Evolutionary conservation across 1,284 basidiomycete genomes (phyloP).

Genomic region (Earliella scabrosa): DNA sequence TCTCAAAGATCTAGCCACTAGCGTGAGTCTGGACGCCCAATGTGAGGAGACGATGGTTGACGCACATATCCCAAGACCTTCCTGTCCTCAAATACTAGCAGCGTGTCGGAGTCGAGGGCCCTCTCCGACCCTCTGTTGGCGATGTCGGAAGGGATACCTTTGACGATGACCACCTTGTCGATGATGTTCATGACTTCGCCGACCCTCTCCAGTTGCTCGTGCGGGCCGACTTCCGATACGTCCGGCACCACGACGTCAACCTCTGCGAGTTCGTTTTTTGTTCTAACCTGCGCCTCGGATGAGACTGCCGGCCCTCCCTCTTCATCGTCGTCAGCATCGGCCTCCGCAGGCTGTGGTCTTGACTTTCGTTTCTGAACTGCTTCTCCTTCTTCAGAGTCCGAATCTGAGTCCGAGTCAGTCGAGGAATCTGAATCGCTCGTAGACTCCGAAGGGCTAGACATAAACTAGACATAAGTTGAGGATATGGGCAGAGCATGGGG

Average conservation of each 20-base stretch:
- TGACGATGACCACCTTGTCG: slow-evolving; percentile 71
- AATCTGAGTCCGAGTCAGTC: background rate
- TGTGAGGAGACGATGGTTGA: slow-evolving; percentile 16
- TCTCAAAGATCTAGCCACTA: slow-evolving; percentile 75
- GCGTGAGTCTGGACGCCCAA: background rate
- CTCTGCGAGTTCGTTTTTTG: slow-evolving; percentile 68
- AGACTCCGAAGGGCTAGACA: slow-evolving; percentile 26
- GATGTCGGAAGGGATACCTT: slow-evolving; percentile 53
- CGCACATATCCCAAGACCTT: slow-evolving; percentile 84
- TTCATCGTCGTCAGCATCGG: slow-evolving; percentile 52
- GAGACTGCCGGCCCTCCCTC: slow-evolving; percentile 45
- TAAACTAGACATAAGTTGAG: background rate
- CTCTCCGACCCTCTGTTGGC: slow-evolving; percentile 52
- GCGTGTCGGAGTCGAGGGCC: slow-evolving; percentile 83
- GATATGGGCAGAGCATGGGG: slow-evolving; percentile 1
- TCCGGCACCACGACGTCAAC: slow-evolving; percentile 56
- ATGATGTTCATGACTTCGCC: slow-evolving; percentile 78
- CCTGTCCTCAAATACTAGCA: slow-evolving; percentile 84
- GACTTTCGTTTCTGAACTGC: slow-evolving; percentile 19
- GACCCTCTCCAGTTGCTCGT: slow-evolving; percentile 69
- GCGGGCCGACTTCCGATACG: slow-evolving; percentile 55
- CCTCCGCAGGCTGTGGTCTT: slow-evolving; percentile 23
- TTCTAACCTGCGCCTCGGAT: slow-evolving; percentile 52
- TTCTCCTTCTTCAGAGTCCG: background rate
- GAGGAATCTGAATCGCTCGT: slow-evolving; percentile 39